phyloP scores from a whole-genome alignment of 2,329 filamentous ascomycete species.

The Cytospora chrysosperma region DNA sequence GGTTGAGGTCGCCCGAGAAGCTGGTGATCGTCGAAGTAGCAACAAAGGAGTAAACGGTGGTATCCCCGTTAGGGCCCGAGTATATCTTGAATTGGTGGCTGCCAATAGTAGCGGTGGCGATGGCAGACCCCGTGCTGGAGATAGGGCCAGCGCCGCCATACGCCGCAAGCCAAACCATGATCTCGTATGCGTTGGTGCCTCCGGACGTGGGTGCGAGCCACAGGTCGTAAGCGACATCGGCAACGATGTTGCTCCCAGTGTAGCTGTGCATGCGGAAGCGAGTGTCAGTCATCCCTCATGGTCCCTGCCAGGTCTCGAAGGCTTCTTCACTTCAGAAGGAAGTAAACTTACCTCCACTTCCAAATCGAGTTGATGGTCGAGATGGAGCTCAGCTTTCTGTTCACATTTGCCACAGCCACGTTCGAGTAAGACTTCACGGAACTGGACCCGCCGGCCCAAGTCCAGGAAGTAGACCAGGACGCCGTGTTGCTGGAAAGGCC shows the following conservation, averaged over 20 bases:
- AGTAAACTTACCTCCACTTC: slow-evolving; percentile 36
- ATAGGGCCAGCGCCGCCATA: slow-evolving; percentile 60
- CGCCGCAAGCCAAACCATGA: slow-evolving; percentile 64
- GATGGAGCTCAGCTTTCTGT: slow-evolving; percentile 37
- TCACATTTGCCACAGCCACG: slow-evolving; percentile 36
- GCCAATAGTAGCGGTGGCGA: slow-evolving; percentile 53
- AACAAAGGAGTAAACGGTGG: slow-evolving; percentile 58
- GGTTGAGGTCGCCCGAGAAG: slow-evolving; percentile 57
- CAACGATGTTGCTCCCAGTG: slow-evolving; percentile 38
- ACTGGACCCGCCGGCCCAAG: slow-evolving; percentile 40
- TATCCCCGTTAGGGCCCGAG: slow-evolving; percentile 55
- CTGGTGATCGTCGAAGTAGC: slow-evolving; percentile 41
- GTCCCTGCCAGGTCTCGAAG: neutral
- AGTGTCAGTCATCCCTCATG: neutral
- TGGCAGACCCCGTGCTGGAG: slow-evolving; percentile 47
- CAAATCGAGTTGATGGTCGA: slow-evolving; percentile 37
- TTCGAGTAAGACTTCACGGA: slow-evolving; percentile 49
- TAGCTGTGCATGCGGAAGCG: slow-evolving; percentile 30
- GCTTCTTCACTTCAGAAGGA: neutral
- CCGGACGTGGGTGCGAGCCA: slow-evolving; percentile 53
- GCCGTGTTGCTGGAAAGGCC: slow-evolving; percentile 36
- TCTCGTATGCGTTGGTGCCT: slow-evolving; percentile 51
- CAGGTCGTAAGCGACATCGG: slow-evolving; percentile 60
- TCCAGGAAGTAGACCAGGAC: slow-evolving; percentile 44
- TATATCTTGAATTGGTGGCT: slow-evolving; percentile 57